phyloP scores from a whole-genome alignment of 2,329 filamentous ascomycete genomes.

The Cladophialophora immunda region DNA sequence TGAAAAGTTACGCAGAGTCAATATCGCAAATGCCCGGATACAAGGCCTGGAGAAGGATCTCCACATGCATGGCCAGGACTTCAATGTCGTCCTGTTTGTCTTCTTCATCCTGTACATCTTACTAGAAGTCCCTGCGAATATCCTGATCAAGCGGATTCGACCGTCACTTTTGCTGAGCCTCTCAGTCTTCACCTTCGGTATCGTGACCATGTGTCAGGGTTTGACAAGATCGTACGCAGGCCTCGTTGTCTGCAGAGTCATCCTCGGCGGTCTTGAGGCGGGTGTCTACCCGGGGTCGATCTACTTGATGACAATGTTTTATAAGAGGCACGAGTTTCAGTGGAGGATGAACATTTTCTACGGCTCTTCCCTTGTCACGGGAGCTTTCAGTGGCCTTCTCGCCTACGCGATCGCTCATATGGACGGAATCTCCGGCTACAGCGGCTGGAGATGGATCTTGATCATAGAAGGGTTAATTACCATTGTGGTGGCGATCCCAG shows the following conservation, averaged over 20 bases:
- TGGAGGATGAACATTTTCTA: conserved; percentile 46
- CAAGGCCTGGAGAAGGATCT: conserved; percentile 55
- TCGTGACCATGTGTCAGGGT: conserved; percentile 51
- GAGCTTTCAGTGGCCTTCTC: conserved; percentile 57
- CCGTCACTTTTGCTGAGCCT: conserved; percentile 22
- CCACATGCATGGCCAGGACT: conserved; percentile 54
- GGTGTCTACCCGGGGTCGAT: conserved; percentile 48
- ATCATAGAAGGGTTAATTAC: conserved; percentile 47
- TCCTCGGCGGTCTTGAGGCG: conserved; percentile 46
- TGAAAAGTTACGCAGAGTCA: conserved; percentile 30
- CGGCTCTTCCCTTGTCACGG: conserved; percentile 47
- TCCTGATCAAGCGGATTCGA: conserved; percentile 50
- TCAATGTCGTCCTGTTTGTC: conserved; percentile 41
- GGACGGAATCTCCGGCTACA: conserved; percentile 48
- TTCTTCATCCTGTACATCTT: conserved; percentile 41
- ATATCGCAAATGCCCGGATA: conserved; percentile 58
- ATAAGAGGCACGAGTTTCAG: conserved; percentile 50
- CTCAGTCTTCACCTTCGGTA: conserved; percentile 15
- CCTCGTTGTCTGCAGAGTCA: conserved; percentile 43
- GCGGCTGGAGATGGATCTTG: conserved; percentile 48
- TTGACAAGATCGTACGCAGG: conserved; percentile 44
- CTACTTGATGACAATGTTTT: conserved; percentile 43
- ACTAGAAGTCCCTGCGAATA: conserved; percentile 55
- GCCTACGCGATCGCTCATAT: conserved; percentile 62
- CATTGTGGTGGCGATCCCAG: conserved; percentile 38